Evolutionary conservation across 1,139 yeast species (phyloP), one percentile per base, ranked within the genome.

Genomic region (Pneumocystis jirovecii): DNA sequence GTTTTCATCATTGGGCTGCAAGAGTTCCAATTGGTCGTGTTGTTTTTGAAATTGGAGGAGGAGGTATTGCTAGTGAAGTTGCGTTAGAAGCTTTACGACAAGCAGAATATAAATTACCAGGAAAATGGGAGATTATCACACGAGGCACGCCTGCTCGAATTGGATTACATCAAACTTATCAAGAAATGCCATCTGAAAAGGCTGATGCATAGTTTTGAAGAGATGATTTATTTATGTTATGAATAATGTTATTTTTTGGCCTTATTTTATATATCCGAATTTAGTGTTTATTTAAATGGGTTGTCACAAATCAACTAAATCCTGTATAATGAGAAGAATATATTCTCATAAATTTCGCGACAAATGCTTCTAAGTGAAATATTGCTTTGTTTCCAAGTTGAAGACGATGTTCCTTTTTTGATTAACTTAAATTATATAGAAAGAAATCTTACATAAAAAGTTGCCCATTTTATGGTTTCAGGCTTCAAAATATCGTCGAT

Each of bases 21-120:
- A 83, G 99, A 72, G 93, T 93, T 25, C 96, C 98, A 62, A 90
- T 97, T 0, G 99, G 99, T 3, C 90, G 90, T 73, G 85, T 93
- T 63, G 79, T 90, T 45, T 90, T 91, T 74, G 99, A 93, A 77
- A 85, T 91, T 73, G 87, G 86, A n/a, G 86, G 85, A 61, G 81
- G 79, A 60, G 78, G 83, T 69, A 81, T 93, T 70, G 97, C 95
- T 76, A 96, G 89, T 73, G 85, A 83, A 71, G 88, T 89, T 42
- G 97, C 97, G 34, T 83, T 89, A 72, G 97, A 93, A 71, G 95
- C 96, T 0, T 82, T 93, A 72, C 83, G 96, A 75, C 88, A 89
- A 74, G 97, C 97, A 1, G 86, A 95, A 45, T 91, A 86, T 70
- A 93, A 91, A 75, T 81, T 93, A 66, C 98, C 99, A 0, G 97